Base-by-base conservation (phyloP, 202 grass and related monocot genomes). In the Panicum virgatum region DNA sequence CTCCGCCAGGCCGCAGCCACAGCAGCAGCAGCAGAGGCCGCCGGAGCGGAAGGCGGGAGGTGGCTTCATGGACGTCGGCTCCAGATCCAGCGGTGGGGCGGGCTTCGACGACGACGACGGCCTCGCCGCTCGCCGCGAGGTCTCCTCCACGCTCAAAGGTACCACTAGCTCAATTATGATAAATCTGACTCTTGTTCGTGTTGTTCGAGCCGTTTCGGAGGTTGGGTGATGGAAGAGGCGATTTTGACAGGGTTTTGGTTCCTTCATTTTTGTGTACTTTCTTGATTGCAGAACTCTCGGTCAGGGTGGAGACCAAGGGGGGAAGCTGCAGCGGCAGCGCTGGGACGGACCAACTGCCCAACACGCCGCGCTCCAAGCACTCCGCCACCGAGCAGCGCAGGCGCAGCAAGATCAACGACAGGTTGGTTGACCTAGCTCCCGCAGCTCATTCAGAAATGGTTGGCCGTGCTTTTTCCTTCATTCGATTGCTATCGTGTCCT, bases 351-450 rank as follows among this genome's bases (percentile, higher is more conserved):
- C 89, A 94, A 27, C 70, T 82, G 61, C 91, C 94, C 25, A 86
- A 91, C 76, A 91, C 94, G 19, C 94, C 94, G 9, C 90, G 88
- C 73, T 97, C 94, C 16, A 97, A 97, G 82, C 94, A 97, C 68
- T 97, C 94, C 15, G 94, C 94, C 71, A 94, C 91, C 11, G 94
- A 97, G 87, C 94, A 97, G 67, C 91, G 91, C 43, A 77, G 94
- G 74, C 92, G 94, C 80, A 94, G 91, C 89, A 97, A 97, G 77
- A 97, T 97, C 51, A 97, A 97, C 80, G 94, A 97, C 82, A 94
- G 94, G 94, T 92, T 43, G 39, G 87, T 36, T 56, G 52, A 14
- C 45, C 34, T 7, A 19, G 44, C 8, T 71, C 64, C 18, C 9
- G 12, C 36, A 23, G 51, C 52, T 43, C 30, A 14, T 19, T 52